Base-by-base conservation (phyloP, 163 green algal species). In the Prototheca cutis region DNA sequence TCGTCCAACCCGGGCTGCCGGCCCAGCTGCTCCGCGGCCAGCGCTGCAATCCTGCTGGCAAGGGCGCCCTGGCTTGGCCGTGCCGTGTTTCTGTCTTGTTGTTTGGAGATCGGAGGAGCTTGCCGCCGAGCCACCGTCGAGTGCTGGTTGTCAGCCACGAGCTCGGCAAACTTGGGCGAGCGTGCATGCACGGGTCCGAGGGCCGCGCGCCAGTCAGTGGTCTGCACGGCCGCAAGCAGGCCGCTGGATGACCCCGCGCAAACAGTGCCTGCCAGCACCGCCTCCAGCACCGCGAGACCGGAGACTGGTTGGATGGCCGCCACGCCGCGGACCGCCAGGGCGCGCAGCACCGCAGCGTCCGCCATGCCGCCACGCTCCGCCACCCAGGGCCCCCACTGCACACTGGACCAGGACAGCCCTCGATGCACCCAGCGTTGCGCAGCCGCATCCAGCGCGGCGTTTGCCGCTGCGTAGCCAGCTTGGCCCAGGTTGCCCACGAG, bases 391-490 rank as follows among this genome's bases (percentile, higher is more conserved):
- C 82, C 85, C 84, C 84, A 93, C 65, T 91, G 81, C 6, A 89
- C 4, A 33, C 23, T 58, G 28, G 10, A 5, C 42, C 42, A 51
- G 42, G 10, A 21, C 42, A 51, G 42, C 18, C 42, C 42, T 21
- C 17, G 10, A n/a, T 5, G 13, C 42, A 8, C 10, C 1, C 18
- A 17, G 42, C 42, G 13, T 7, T 24, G 42, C 15, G 42, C 63
- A 40, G 31, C 51, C 17, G 32, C 69, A 17, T 77, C 69, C 55
- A 96, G 68, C 0, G 55, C 70, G 3, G 76, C 80, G 62, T 95
- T 96, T 4, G 89, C 89, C 30, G 79, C 86, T 4, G 67, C 73
- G 59, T 96, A 96, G 65, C 89, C 91, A 45, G 80, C 72, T 68
- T 96, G 89, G 19, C 87, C 89, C 4, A 80, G 71, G 3, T 58